Evolutionary conservation across 2,329 filamentous ascomycete species (phyloP), one percentile per base, ranked within the genome.

Genomic region (Elsinoe ampelina): DNA sequence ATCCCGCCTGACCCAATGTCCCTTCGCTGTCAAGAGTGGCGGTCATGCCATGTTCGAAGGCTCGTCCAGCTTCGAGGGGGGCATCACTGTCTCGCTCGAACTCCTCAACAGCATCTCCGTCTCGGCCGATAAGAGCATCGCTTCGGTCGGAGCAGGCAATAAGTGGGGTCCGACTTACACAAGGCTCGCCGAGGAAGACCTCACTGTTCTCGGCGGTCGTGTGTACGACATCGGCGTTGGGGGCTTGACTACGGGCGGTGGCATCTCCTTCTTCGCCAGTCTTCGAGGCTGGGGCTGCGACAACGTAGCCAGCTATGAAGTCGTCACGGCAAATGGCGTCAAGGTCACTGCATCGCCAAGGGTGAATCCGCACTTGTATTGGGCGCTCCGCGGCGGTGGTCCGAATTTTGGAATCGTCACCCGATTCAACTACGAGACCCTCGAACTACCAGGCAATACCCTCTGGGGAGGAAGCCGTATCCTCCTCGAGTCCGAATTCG

Each of bases 201-300:
- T 84, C 2, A 82, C 80, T 1, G 80, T 80, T 1, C 78, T 83
- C 0, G 81, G 81, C 7, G 82, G 82, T 1, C 83, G 81, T 0
- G 80, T 84, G 7, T 79, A 79, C 41, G 79, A 84, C 61, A 84
- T 81, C 1, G 82, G 82, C 4, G 77, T 85, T 5, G 81, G 80
- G 1, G 82, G 80, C 0, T 68, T 84, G n/a, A 75, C 77, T 0
- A 65, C 84, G 1, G 80, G 80, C 1, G 81, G 52, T 11, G 52
- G 52, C 6, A 55, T 55, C 19, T 55, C 52, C 3, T 55, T 26
- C 38, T 55, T 55, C 15, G 35, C 52, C 3, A 55, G 30, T 19
- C 8, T 55, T 10, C 38, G 38, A n/a, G 52, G 52, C 10, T 55
- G 52, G 52, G 52, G 15, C 20, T 55, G 52, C 22, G 52, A 55